Evolutionary conservation across 257 asterid genomes (phyloP).

Genomic region (Solanum tacnaense): DNA sequence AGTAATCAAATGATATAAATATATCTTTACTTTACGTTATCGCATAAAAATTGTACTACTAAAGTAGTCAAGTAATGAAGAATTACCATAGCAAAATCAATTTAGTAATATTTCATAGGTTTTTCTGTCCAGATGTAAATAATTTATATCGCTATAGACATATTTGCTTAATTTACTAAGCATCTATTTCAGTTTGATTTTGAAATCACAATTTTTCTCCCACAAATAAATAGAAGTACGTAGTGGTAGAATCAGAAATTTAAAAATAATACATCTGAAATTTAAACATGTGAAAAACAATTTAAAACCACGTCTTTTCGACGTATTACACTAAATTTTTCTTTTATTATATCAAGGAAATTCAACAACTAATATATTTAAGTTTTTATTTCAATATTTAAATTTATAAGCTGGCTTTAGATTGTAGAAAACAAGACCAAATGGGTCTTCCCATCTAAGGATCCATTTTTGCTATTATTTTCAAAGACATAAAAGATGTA

Average conservation of each 20-base stretch:
- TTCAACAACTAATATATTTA: too few relatives aligned
- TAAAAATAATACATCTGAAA: background rate
- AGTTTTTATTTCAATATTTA: background rate
- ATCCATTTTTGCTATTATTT: background rate
- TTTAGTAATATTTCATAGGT: too few relatives aligned
- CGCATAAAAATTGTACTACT: background rate
- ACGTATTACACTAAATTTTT: background rate
- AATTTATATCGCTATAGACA: fast-evolving
- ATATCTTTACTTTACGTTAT: background rate
- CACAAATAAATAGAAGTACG: background rate
- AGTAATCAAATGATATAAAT: background rate
- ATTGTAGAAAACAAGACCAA: background rate
- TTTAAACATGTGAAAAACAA: background rate
- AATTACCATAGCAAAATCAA: too few relatives aligned
- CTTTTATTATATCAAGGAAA: background rate
- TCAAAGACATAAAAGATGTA: background rate
- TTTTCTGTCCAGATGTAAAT: too few relatives aligned
- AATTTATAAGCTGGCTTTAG: background rate
- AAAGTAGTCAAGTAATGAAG: fast-evolving
- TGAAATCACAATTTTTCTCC: background rate
- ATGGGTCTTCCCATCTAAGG: background rate
- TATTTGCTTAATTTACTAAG: fast-evolving
- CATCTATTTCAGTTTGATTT: background rate
- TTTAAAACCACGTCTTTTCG: fast-evolving
- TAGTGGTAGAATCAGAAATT: background rate